phyloP scores from a whole-genome alignment of 179 eudicot species.

The Gypsophila paniculata region DNA sequence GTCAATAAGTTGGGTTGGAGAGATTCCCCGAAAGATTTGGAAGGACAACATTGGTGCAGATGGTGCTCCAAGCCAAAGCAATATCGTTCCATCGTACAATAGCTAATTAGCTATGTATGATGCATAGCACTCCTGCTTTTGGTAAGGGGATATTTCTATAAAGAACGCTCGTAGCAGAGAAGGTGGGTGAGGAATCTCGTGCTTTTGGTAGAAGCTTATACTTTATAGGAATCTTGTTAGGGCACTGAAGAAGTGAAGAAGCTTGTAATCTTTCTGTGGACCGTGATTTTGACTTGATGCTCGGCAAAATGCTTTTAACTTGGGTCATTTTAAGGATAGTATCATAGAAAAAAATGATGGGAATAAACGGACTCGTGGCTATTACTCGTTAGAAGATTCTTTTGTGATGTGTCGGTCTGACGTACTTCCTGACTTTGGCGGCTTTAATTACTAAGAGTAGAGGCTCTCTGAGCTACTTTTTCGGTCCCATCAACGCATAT shows the following conservation, averaged over 20 bases:
- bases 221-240: constrained; percentile 4
- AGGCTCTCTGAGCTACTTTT: constrained; percentile 21
- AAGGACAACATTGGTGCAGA: constrained; percentile 20
- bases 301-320: constrained; percentile 14
- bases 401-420: neutral
- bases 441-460: constrained; percentile 16
- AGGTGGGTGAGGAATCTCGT: too few relatives aligned
- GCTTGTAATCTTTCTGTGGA: constrained; percentile 1
- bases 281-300: constrained; percentile 20
- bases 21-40: constrained; percentile 6
- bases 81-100: too few relatives aligned
- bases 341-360: neutral
- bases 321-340: constrained; percentile 3
- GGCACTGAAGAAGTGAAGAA: constrained; percentile 9
- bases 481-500: constrained; percentile 2
- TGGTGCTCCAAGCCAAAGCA: too few relatives aligned
- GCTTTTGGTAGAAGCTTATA: constrained; percentile 7
- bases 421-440: constrained; percentile 7
- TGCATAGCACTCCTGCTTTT: too few relatives aligned
- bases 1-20: too few relatives aligned
- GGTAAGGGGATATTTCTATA: too few relatives aligned
- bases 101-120: too few relatives aligned
- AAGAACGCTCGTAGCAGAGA: too few relatives aligned
- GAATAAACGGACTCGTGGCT: constrained; percentile 13
- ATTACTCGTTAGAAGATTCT: constrained; percentile 7